Percentiles rank a stretch among this genome's conserved stretches.
phyloP scores from a whole-genome alignment of 345 rosid genomes.

The Eucalyptus camaldulensis region DNA sequence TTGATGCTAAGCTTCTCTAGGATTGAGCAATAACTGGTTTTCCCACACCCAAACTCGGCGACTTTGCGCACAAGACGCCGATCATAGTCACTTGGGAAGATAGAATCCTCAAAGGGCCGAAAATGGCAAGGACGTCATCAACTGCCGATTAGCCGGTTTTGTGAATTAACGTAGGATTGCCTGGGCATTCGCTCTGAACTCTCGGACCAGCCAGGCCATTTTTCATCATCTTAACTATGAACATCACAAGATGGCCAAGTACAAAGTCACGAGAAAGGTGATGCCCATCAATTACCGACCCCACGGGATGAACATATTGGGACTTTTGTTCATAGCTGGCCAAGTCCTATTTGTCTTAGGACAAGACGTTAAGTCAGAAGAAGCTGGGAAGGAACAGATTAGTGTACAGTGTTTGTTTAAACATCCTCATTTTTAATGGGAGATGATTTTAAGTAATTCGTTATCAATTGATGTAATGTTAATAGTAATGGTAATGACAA shows the following conservation, averaged over 20 bases:
- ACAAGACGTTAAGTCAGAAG: background rate
- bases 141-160: background rate
- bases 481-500: background rate
- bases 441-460: background rate
- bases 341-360: background rate
- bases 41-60: background rate
- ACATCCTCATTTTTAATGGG: background rate
- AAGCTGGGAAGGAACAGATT: background rate
- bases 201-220: background rate
- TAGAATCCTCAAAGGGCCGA: background rate
- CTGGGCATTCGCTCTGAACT: background rate
- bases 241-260: background rate
- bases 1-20: background rate
- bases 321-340: background rate
- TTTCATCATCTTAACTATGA: background rate
- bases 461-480: background rate
- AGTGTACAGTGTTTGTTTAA: background rate
- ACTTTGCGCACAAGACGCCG: background rate
- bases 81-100: background rate
- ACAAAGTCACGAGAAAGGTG: background rate
- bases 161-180: background rate
- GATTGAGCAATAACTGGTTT: background rate
- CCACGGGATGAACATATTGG: background rate
- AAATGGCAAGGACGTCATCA: background rate
- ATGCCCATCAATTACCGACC: background rate